Percentiles rank a stretch among this genome's conserved stretches.
Conservation (phyloP, 2,329 filamentous ascomycete genomes). For the Talaromyces sp. region DNA sequence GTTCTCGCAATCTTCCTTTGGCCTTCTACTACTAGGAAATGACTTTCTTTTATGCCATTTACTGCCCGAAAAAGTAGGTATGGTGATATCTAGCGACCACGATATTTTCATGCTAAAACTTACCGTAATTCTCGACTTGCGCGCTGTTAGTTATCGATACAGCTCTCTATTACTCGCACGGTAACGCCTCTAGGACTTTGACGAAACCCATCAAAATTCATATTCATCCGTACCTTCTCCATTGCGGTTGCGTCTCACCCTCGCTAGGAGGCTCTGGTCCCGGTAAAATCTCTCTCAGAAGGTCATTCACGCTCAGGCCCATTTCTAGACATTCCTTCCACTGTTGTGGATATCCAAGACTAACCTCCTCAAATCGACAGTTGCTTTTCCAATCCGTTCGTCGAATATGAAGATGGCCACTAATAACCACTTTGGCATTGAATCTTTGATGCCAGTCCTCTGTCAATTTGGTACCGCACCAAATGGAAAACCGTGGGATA, state of each 20-base stretch:
- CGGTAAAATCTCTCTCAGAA: slow-evolving; percentile 11
- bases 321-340: slow-evolving; percentile 13
- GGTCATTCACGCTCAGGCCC: slow-evolving; percentile 11
- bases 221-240: slow-evolving; percentile 12
- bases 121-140: no score
- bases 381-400: slow-evolving; percentile 13
- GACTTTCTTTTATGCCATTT: no score
- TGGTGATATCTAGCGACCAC: no score
- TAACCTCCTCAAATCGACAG: slow-evolving; percentile 15
- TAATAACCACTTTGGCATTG: slow-evolving; percentile 13
- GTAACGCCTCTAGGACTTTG: neutral
- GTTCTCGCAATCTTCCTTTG: no score
- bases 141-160: no score
- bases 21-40: no score
- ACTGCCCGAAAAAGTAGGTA: no score
- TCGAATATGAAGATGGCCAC: slow-evolving; percentile 13
- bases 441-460: slow-evolving; percentile 11
- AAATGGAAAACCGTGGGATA: slow-evolving; percentile 12
- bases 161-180: no score
- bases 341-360: slow-evolving; percentile 13
- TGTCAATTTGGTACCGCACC: slow-evolving; percentile 13
- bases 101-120: no score
- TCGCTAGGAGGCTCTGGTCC: slow-evolving; percentile 1
- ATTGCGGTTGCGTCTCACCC: neutral
- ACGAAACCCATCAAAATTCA: neutral